Evolutionary conservation across 2,329 filamentous ascomycete species (phyloP), one percentile per base, ranked within the genome.

Genomic region (Aureobasidium sp.): DNA sequence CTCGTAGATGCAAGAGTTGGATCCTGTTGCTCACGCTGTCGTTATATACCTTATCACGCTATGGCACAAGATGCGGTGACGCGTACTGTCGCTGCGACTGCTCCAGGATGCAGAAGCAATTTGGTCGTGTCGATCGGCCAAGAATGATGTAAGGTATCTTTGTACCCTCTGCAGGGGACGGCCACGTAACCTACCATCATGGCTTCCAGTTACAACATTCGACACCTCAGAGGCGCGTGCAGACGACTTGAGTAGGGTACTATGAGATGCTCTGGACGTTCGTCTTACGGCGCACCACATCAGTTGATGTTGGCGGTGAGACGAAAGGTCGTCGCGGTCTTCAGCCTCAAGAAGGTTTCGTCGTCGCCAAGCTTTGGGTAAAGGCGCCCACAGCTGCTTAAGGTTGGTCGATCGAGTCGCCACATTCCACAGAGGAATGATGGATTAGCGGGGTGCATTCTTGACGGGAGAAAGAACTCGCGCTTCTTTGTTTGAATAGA

Each of bases 51-150:
- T 27, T 42, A n/a, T 17, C 24, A 12, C 9, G 17, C 19, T n/a
- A 54, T 54, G n/a, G 17, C 50, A 42, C 22, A 42, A 42, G 17
- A 48, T 31, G 27, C 17, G 19, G 40, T 57, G 53, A 57, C 53
- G 53, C 53, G 53, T 57, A 45, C 39, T 44, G 27, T 35, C n/a
- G 53, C 39, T 14, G 27, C 19, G n/a, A 44, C 12, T 31, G 27
- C 53, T 45, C 7, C 15, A 35, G n/a, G 5, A 27, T 22, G 27
- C 37, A 57, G 29, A 57, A 57, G 53, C 39, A 57, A 57, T 29
- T 22, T 31, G 12, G 53, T 45, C 53, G 40, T 57, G 53, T 45
- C 53, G 53, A 57, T 57, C 53, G 22, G 27, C 53, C 53, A 57
- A 45, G 40, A 31, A 14, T 22, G 24, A 57, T 57, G 24, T 29